Evolutionary conservation across 2,329 filamentous ascomycete genomes (phyloP), one percentile per base, ranked within the genome.

Genomic region (Aspergillus niger): DNA sequence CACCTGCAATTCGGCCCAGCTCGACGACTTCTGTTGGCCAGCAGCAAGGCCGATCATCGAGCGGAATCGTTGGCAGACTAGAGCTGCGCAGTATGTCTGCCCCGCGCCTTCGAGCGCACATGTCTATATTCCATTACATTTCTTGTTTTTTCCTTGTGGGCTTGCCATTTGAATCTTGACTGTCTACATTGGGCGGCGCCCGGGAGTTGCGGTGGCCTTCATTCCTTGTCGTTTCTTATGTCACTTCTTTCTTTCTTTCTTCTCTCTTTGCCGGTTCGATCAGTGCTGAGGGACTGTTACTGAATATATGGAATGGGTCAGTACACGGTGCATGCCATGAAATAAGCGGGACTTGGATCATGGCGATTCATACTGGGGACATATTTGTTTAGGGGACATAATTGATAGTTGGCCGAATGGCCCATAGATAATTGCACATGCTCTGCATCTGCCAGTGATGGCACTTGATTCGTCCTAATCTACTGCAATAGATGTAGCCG

Each of bases 261-360:
- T 49, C 53, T 59, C n/a, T 47, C 17, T 39, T 32, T 55, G n/a
- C 28, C 24, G 24, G 15, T 30, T 30, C 30, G 47, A 50, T 26
- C 47, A 32, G 47, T 32, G 26, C 47, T 47, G 41, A 24, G 53
- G 48, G 39, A 39, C 17, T 51, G 55, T 51, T 36, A 55, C 32
- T 38, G 55, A 58, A 50, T 32, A 48, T 61, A 51, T 36, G 57
- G 39, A 49, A 55, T 51, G 55, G 53, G 57, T 56, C 39, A 32
- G 52, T 55, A 60, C 44, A 56, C 32, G 47, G 28, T 39, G 60
- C 28, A 61, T 64, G 60, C 62, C 62, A 63, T 63, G 58, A 59
- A 38, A 63, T 61, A 54, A 65, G 62, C 63, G 28, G 62, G 65
- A 64, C 65, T 66, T 66, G 48, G 52, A 36, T 61, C 62, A 66